These are phyloP conservation scores for Starmera amethionina DNA, from an alignment of 805 yeast species.

Conservation along the genomic window DNA sequence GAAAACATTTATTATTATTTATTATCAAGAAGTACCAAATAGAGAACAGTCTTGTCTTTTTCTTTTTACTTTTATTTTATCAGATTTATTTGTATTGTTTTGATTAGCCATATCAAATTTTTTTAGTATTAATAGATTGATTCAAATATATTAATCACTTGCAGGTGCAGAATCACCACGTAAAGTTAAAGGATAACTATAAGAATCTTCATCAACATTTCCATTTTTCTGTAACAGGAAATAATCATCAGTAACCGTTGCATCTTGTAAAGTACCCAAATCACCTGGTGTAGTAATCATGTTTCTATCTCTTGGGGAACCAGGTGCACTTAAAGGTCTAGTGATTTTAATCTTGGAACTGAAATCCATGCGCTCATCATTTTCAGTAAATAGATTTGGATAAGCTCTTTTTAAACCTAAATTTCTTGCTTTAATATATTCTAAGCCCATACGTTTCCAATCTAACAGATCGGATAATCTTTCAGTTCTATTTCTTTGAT, in stretches of 20 bases:
- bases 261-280: slow-evolving; percentile 91
- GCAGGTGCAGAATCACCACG: slow-evolving; percentile 39
- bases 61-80: background rate
- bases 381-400: slow-evolving; percentile 61
- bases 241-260: slow-evolving; percentile 74
- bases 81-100: too few relatives aligned
- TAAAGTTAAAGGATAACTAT: slow-evolving; percentile 35
- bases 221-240: slow-evolving; percentile 35
- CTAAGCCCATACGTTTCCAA: slow-evolving; percentile 98
- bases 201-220: slow-evolving; percentile 33
- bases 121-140: background rate
- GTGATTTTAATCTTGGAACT: slow-evolving; percentile 58
- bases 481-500: slow-evolving; percentile 96
- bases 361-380: slow-evolving; percentile 15
- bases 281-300: slow-evolving; percentile 96
- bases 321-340: slow-evolving; percentile 93
- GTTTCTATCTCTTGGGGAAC: slow-evolving; percentile 75
- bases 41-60: background rate
- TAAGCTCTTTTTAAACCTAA: slow-evolving; percentile 89
- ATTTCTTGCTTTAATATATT: slow-evolving; percentile 90
- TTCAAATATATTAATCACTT: slow-evolving; percentile 1
- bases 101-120: background rate
- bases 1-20: too few relatives aligned
- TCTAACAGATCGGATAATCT: slow-evolving; percentile 85
- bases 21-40: too few relatives aligned